A percentile compares a stretch with the other conserved stretches of the same genome.
Conservation (phyloP, 2,329 filamentous ascomycete species). For the Botrytis fabae region DNA sequence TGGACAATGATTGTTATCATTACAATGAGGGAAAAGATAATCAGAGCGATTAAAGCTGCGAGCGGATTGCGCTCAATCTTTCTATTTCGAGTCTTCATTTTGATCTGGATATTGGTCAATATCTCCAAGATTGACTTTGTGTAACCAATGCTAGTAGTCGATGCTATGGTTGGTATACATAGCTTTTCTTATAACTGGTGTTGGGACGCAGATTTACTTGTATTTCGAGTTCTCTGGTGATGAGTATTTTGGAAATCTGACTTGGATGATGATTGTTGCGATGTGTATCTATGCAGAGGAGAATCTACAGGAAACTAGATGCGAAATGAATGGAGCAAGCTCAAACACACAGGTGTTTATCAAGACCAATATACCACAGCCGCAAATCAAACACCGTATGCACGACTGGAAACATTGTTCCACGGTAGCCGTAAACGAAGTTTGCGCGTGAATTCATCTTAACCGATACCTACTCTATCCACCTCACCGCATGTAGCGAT, state of each 20-base stretch:
- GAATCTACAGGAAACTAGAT: neutral
- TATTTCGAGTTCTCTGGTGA: neutral
- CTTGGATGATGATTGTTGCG: neutral
- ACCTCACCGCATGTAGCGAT: neutral
- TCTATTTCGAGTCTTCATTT: neutral
- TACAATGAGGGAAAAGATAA: neutral
- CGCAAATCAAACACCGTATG: neutral
- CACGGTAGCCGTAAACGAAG: neutral
- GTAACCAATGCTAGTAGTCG: neutral
- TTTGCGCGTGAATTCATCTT: neutral
- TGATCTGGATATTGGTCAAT: accelerated
- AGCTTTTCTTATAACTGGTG: neutral
- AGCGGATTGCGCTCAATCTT: neutral
- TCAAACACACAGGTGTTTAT: neutral
- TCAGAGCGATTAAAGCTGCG: neutral
- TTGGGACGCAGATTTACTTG: no score
- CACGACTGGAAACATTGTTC: neutral
- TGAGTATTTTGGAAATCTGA: neutral
- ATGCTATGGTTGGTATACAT: neutral
- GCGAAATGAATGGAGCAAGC: neutral
- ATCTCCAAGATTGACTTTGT: neutral
- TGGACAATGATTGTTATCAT: neutral
- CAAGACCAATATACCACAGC: neutral
- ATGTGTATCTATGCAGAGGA: neutral
- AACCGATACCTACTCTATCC: neutral